Evolutionary conservation across 1,284 basidiomycete genomes (phyloP).

Genomic region (Veloboletus limbatus): DNA sequence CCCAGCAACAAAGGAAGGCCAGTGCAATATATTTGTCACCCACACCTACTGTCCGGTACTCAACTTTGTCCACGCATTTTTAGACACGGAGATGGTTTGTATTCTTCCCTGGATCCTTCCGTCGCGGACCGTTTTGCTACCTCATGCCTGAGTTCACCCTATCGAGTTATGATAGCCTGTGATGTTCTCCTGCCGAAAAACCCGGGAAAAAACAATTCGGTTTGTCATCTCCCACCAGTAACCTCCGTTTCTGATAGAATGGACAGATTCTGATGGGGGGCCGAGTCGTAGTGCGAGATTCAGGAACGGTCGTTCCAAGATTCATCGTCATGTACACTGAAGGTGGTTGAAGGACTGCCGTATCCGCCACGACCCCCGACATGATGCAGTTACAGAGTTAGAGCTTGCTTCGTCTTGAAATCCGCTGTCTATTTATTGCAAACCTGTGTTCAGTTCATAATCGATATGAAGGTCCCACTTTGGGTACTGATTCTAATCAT

Average conservation of each 20-base stretch:
- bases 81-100: constrained; percentile 56
- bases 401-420: constrained; percentile 20
- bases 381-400: constrained; percentile 25
- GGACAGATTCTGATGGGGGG: constrained; percentile 32
- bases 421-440: constrained; percentile 23
- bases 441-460: constrained; percentile 21
- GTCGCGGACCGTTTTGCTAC: constrained; percentile 55
- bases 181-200: constrained; percentile 45
- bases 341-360: constrained; percentile 23
- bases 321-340: constrained; percentile 36
- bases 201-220: constrained; percentile 26
- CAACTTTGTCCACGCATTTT: background rate
- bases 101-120: constrained; percentile 55
- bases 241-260: constrained; percentile 31
- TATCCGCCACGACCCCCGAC: constrained; percentile 13
- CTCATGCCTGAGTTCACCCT: constrained; percentile 60
- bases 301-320: constrained; percentile 35
- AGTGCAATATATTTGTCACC: constrained; percentile 18
- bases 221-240: constrained; percentile 24
- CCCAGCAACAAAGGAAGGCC: constrained; percentile 51
- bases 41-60: constrained; percentile 2
- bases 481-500: constrained; percentile 6
- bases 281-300: constrained; percentile 32
- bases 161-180: constrained; percentile 59
- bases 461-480: constrained; percentile 24